phyloP scores from a whole-genome alignment of 192 early-diverging fungal genomes.

The Backusella tuberculispora region DNA sequence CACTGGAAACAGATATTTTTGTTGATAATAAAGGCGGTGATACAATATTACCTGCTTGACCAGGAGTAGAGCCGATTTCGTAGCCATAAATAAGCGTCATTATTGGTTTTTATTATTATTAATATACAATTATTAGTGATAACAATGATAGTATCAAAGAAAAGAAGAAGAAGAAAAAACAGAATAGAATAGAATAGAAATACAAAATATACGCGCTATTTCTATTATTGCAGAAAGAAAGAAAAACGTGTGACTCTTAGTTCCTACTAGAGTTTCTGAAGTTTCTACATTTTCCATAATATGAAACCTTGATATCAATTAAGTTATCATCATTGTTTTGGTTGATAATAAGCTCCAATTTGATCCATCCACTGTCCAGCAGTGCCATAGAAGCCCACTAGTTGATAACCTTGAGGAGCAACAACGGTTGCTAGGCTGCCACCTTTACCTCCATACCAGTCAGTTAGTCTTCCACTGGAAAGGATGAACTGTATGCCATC shows the following conservation, averaged over 20 bases:
- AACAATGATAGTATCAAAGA: background rate
- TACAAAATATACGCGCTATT: too few relatives aligned
- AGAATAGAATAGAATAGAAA: background rate
- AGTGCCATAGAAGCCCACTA: constrained; percentile 62
- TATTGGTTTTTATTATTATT: background rate
- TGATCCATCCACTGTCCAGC: constrained; percentile 59
- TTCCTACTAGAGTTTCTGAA: background rate
- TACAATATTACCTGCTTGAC: constrained; percentile 36
- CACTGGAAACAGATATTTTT: constrained; percentile 50
- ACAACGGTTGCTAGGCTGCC: constrained; percentile 47
- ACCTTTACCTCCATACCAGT: constrained; percentile 63
- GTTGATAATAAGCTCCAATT: constrained; percentile 53
- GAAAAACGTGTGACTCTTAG: background rate
- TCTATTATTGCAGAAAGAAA: background rate
- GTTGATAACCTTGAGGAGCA: constrained; percentile 53
- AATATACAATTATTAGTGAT: background rate
- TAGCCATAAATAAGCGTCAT: constrained; percentile 41
- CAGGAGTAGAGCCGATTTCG: constrained; percentile 28
- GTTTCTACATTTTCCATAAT: background rate
- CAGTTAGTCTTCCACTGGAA: constrained; percentile 46
- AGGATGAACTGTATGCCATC: constrained; percentile 65
- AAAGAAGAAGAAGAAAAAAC: background rate
- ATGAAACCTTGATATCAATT: constrained; percentile 3
- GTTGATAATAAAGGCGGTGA: constrained; percentile 47
- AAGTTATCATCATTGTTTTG: background rate